Percentiles rank a stretch among this genome's conserved stretches.
Conservation (phyloP, 176 grass and related monocot genomes). For the Alopecurus myosuroides region DNA sequence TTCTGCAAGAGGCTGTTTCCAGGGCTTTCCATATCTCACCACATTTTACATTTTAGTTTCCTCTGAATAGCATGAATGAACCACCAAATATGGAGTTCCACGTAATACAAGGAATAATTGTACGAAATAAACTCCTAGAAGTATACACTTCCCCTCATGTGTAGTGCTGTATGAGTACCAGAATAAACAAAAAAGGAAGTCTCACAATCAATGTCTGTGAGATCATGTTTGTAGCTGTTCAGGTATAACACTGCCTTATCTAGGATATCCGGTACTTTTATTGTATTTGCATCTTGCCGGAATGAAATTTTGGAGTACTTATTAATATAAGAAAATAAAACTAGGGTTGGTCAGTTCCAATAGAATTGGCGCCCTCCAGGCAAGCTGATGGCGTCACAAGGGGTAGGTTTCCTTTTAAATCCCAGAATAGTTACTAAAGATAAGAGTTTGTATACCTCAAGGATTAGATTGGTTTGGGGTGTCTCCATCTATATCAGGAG, state of each 20-base stretch:
- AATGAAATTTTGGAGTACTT: background rate
- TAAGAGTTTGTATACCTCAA: background rate
- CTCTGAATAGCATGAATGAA: slow-evolving; percentile 13
- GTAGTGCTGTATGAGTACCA: background rate
- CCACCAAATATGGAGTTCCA: background rate
- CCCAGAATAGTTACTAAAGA: background rate
- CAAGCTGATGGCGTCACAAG: background rate
- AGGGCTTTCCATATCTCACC: background rate
- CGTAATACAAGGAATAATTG: slow-evolving; percentile 2
- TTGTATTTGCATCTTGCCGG: slow-evolving; percentile 2
- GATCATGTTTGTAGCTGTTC: background rate
- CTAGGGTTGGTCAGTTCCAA: too few relatives aligned
- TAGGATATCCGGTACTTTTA: slow-evolving; percentile 2
- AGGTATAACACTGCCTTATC: slow-evolving; percentile 20
- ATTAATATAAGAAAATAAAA: slow-evolving; percentile 8
- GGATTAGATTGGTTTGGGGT: background rate
- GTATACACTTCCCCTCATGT: slow-evolving; percentile 2
- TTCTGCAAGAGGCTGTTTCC: too few relatives aligned
- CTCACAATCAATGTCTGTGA: slow-evolving; percentile 5
- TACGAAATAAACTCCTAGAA: background rate
- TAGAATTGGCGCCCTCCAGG: background rate
- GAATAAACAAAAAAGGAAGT: slow-evolving; percentile 14
- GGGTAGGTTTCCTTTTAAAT: background rate
- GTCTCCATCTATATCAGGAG: background rate
- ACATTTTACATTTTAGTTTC: background rate